phyloP scores from a whole-genome alignment of 768 basidiomycete genomes.

The Collybiopsis luxurians region DNA sequence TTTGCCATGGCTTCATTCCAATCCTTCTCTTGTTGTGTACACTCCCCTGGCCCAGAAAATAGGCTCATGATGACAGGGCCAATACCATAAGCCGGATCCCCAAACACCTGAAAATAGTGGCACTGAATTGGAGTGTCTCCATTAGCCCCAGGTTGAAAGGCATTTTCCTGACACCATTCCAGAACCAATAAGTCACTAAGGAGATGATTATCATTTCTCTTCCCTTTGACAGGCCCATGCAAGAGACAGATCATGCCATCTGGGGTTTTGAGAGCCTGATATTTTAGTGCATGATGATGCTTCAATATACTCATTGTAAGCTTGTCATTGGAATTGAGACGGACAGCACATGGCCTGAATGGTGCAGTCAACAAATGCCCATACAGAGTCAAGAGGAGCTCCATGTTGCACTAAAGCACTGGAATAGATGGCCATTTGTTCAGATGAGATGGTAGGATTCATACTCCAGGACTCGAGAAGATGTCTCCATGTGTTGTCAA shows the following conservation, averaged over 20 bases:
- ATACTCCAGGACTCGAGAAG: slow-evolving; percentile 14
- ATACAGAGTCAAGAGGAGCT: not conserved
- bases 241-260: slow-evolving; percentile 18
- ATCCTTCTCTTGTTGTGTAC: slow-evolving; percentile 12
- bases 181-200: slow-evolving; percentile 10
- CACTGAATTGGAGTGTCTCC: slow-evolving; percentile 4
- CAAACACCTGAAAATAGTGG: slow-evolving; percentile 17
- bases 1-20: slow-evolving; percentile 19
- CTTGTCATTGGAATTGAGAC: slow-evolving; percentile 12
- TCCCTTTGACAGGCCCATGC: slow-evolving; percentile 18
- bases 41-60: slow-evolving; percentile 3
- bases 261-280: slow-evolving; percentile 16
- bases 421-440: slow-evolving; percentile 13
- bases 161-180: slow-evolving; percentile 6
- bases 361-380: slow-evolving; percentile 20
- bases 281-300: slow-evolving; percentile 20
- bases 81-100: slow-evolving; percentile 20
- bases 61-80: slow-evolving; percentile 14
- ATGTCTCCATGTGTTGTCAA: slow-evolving; percentile 18
- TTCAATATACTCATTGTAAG: slow-evolving; percentile 22
- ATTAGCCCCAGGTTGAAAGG: slow-evolving; percentile 8
- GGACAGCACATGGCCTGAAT: slow-evolving; percentile 18
- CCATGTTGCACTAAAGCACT: slow-evolving; percentile 11
- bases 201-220: slow-evolving; percentile 16
- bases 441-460: slow-evolving; percentile 9